Evolutionary conservation across 75 land plant species (phyloP).

Genomic region (Larix kaempferi): DNA sequence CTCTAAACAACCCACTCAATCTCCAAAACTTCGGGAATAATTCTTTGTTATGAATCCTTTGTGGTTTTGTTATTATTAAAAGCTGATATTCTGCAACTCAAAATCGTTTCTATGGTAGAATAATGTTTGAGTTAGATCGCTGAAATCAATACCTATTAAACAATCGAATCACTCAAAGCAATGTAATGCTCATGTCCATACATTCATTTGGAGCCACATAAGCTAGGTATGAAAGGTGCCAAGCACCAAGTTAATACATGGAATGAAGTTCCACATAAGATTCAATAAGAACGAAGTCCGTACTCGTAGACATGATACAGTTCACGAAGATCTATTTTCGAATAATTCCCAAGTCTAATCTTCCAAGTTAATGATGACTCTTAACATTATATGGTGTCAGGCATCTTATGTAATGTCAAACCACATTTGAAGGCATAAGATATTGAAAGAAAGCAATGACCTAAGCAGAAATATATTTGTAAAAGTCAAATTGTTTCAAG

Average conservation of each 20-base stretch:
- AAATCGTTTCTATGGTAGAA: not conserved
- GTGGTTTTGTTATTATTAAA: not conserved
- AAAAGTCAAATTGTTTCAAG: not conserved
- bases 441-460: not conserved
- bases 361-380: not conserved
- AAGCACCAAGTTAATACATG: not conserved
- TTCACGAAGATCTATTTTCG: not conserved
- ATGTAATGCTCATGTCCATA: not conserved
- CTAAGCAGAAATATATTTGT: not conserved
- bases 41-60: not conserved
- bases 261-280: not conserved
- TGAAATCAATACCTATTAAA: not conserved
- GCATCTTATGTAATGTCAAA: not conserved
- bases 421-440: not conserved
- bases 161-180: not conserved
- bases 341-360: constrained; percentile 2
- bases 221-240: not conserved
- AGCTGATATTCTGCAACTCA: not conserved
- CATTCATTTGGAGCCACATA: not conserved
- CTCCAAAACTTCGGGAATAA: not conserved
- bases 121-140: not conserved
- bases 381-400: not conserved
- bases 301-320: not conserved
- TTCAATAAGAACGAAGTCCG: not conserved
- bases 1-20: not conserved